Percentiles rank a stretch among this genome's conserved stretches.
phyloP scores from a whole-genome alignment of 2,329 filamentous ascomycete species.

The Penicillium rolfsii region DNA sequence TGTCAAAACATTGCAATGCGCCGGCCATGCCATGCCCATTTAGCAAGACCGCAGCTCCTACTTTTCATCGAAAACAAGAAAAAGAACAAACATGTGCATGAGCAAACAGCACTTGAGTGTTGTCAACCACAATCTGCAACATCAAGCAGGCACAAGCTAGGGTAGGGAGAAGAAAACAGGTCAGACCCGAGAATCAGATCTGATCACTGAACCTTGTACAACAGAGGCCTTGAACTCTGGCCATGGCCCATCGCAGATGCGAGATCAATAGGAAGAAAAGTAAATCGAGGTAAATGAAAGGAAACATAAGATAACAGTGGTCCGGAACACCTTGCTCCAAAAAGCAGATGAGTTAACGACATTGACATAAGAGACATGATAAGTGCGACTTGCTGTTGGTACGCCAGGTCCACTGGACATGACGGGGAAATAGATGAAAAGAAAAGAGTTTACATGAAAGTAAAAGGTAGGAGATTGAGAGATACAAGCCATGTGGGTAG shows the following conservation, averaged over 20 bases:
- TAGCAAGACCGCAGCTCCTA: slow-evolving; percentile 2
- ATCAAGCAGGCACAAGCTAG: neutral
- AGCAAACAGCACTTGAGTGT: neutral
- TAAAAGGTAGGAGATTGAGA: slow-evolving; percentile 10
- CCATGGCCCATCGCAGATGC: neutral
- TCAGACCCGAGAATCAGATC: neutral
- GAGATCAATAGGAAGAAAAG: neutral
- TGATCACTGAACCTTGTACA: neutral
- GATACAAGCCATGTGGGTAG: slow-evolving; percentile 21
- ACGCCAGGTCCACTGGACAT: slow-evolving; percentile 23
- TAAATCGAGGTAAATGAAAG: neutral
- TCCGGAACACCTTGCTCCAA: slow-evolving; percentile 27
- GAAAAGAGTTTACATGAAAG: slow-evolving; percentile 26
- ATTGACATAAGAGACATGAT: slow-evolving; percentile 34
- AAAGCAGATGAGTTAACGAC: slow-evolving; percentile 19
- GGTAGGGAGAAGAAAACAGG: neutral
- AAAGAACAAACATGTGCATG: neutral
- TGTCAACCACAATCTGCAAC: neutral
- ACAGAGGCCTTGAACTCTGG: neutral
- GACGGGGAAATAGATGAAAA: slow-evolving; percentile 14
- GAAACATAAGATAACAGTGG: slow-evolving; percentile 9
- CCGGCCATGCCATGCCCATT: slow-evolving; percentile 1
- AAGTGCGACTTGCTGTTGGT: slow-evolving; percentile 24
- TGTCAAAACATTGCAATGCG: neutral
- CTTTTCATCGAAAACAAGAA: neutral